phyloP scores from a whole-genome alignment of 768 basidiomycete species.

The Crepidotus variabilis region DNA sequence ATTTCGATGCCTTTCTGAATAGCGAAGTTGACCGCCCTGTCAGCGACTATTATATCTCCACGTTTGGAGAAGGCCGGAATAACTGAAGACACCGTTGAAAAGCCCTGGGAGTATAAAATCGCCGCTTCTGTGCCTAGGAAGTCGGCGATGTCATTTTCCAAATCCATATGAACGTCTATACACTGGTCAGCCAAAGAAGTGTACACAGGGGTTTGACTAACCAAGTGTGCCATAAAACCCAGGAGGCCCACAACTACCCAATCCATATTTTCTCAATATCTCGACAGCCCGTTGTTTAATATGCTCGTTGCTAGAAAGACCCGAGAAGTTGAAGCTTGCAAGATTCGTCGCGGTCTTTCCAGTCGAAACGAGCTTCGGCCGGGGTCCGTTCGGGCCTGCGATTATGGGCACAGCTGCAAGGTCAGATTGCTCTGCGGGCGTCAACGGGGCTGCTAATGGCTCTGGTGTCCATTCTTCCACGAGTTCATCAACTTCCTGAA shows the following conservation, averaged over 20 bases:
- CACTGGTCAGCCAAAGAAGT: neutral
- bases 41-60: slow-evolving; percentile 97
- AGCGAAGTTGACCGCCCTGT: slow-evolving; percentile 92
- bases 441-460: slow-evolving; percentile 65
- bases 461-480: slow-evolving; percentile 95
- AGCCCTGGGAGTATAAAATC: slow-evolving; percentile 93
- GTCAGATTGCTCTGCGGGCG: slow-evolving; percentile 57
- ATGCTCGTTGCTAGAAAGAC: slow-evolving; percentile 81
- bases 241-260: slow-evolving; percentile 93
- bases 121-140: slow-evolving; percentile 87
- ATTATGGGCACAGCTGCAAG: slow-evolving; percentile 76
- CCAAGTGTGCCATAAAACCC: slow-evolving; percentile 97
- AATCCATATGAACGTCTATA: slow-evolving; percentile 84
- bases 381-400: slow-evolving; percentile 75
- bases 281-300: slow-evolving; percentile 86
- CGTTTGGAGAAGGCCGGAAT: slow-evolving; percentile 98
- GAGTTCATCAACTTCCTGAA: slow-evolving; percentile 92
- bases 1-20: slow-evolving; percentile 97
- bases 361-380: slow-evolving; percentile 68
- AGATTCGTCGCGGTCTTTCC: slow-evolving; percentile 83
- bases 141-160: slow-evolving; percentile 86
- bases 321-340: slow-evolving; percentile 88
- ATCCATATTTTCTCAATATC: slow-evolving; percentile 82
- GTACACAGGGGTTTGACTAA: slow-evolving; percentile 31
- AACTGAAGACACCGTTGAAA: slow-evolving; percentile 87